phyloP scores from a whole-genome alignment of 2,329 filamentous ascomycete species.

The Rhexocercosporidium sp. region DNA sequence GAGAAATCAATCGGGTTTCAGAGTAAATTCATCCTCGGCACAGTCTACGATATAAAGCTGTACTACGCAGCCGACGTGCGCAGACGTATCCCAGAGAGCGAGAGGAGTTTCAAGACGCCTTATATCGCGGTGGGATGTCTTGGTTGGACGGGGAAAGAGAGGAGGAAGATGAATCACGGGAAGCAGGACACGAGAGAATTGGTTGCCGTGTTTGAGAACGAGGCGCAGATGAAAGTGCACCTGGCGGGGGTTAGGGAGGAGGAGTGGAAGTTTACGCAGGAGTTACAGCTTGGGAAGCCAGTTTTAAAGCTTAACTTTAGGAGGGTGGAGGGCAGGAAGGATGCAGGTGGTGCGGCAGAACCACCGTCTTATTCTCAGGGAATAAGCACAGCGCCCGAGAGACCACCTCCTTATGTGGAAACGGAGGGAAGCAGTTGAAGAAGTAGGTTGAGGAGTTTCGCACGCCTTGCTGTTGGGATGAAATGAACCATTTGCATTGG shows the following conservation, averaged over 20 bases:
- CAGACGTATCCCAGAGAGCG: neutral
- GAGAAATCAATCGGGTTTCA: constrained; percentile 33
- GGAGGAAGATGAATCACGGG: constrained; percentile 25
- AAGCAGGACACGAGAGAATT: constrained; percentile 30
- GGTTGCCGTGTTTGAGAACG: constrained; percentile 28
- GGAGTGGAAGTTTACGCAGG: constrained; percentile 30
- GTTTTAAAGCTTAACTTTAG: constrained; percentile 17
- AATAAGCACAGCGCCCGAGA: neutral
- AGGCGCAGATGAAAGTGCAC: constrained; percentile 30
- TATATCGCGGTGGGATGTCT: constrained; percentile 34
- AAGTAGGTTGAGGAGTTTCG: neutral
- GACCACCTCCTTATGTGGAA: neutral
- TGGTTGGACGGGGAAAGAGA: constrained; percentile 31
- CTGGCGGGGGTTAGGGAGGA: constrained; percentile 24
- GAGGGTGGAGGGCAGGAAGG: neutral
- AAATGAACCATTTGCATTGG: too few relatives aligned
- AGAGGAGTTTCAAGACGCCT: constrained; percentile 15
- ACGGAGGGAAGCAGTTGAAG: neutral
- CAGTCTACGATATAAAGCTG: constrained; percentile 31
- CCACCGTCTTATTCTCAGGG: neutral
- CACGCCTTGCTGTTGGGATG: too few relatives aligned
- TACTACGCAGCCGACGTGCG: constrained; percentile 25
- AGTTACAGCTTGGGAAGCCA: constrained; percentile 12
- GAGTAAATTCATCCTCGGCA: constrained; percentile 31
- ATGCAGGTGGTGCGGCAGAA: neutral